Conservation (phyloP, 768 basidiomycete genomes). For the Bullera alba region DNA sequence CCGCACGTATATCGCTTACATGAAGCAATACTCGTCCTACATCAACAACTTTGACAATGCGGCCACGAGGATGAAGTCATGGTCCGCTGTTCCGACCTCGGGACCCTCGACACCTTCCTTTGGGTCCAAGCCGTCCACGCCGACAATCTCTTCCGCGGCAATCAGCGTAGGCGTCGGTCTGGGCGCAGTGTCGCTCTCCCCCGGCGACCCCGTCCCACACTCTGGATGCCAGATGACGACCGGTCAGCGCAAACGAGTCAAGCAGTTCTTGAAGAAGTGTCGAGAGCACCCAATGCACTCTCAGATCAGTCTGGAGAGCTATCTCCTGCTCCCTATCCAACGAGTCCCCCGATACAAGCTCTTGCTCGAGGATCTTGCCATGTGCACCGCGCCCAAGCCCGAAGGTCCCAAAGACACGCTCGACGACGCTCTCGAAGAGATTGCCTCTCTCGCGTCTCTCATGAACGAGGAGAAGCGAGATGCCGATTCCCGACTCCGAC, state of each 20-base stretch:
- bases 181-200: constrained; percentile 11
- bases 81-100: constrained; percentile 53
- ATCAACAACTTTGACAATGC: constrained; percentile 98
- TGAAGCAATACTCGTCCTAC: constrained; percentile 97
- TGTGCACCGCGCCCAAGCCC: constrained; percentile 72
- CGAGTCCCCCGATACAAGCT: constrained; percentile 94
- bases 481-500: constrained; percentile 79
- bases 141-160: constrained; percentile 16
- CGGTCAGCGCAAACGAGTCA: constrained; percentile 80
- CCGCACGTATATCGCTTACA: constrained; percentile 88
- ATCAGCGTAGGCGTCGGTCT: constrained; percentile 19
- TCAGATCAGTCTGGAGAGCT: constrained; percentile 88
- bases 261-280: constrained; percentile 71
- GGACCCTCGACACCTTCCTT: constrained; percentile 15
- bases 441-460: constrained; percentile 77
- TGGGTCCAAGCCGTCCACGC: constrained; percentile 7
- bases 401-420: constrained; percentile 70
- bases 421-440: constrained; percentile 76
- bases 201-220: constrained; percentile 12
- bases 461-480: constrained; percentile 99
- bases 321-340: constrained; percentile 88
- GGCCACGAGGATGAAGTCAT: constrained; percentile 75
- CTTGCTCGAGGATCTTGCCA: constrained; percentile 76
- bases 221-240: constrained; percentile 42
- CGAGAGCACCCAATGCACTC: constrained; percentile 82